Conservation (phyloP, 768 basidiomycete genomes). For the Phaeotremella fagi region DNA sequence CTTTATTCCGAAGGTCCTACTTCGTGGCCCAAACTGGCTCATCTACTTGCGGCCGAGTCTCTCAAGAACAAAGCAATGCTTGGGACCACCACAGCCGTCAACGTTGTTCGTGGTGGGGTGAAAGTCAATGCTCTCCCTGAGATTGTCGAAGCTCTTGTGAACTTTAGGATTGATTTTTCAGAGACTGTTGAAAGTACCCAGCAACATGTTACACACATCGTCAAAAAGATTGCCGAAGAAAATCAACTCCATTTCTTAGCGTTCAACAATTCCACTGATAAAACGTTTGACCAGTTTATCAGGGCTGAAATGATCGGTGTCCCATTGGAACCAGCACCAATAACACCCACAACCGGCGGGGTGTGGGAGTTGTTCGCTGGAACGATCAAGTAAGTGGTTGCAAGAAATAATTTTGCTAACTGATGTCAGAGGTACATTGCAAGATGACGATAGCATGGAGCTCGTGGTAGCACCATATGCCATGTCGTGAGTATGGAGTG, state of each 20-base stretch:
- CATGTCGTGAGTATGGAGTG: not conserved
- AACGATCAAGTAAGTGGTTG: conserved; percentile 9
- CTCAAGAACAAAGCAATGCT: conserved; percentile 5
- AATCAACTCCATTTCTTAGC: not conserved
- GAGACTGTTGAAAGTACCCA: conserved; percentile 10
- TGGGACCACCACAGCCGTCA: conserved; percentile 18
- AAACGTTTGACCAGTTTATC: not conserved
- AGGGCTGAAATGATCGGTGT: conserved; percentile 6
- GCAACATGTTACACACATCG: not conserved
- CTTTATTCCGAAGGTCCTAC: conserved; percentile 4
- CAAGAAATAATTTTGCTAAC: not conserved
- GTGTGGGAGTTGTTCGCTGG: conserved; percentile 18
- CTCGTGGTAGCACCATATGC: conserved; percentile 10
- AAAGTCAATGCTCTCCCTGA: conserved; percentile 16
- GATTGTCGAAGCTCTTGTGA: conserved; percentile 9
- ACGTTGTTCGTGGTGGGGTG: conserved; percentile 19
- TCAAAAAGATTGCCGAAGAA: not conserved
- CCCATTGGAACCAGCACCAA: conserved; percentile 14
- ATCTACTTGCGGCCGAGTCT: not conserved
- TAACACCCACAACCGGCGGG: conserved; percentile 4
- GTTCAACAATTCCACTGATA: not conserved
- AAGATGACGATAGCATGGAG: conserved; percentile 8
- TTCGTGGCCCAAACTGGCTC: conserved; percentile 6
- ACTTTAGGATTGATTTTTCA: conserved; percentile 21
- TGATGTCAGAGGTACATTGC: conserved; percentile 4